A percentile compares a stretch with the other conserved stretches of the same genome.
Evolutionary conservation across 2,329 filamentous ascomycete genomes (phyloP).

Genomic region (Phialophora macrospora): DNA sequence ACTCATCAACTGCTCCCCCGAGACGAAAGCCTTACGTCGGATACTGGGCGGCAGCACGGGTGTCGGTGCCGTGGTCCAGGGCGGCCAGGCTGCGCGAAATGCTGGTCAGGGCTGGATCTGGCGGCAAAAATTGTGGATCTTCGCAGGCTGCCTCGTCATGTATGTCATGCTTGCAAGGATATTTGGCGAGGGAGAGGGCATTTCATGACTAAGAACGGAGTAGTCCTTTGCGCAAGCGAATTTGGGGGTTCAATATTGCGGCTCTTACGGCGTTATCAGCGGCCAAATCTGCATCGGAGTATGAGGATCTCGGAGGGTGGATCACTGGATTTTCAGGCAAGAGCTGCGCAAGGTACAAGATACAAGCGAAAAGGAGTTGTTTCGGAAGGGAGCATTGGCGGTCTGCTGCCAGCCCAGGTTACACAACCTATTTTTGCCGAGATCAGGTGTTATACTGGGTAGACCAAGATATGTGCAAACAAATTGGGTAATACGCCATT

Average conservation of each 20-base stretch:
- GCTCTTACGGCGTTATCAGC: conserved; percentile 3
- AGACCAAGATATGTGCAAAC: neutral
- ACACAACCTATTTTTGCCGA: neutral
- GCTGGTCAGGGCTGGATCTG: conserved; percentile 82
- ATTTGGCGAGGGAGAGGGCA: conserved; percentile 23
- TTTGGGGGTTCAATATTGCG: neutral
- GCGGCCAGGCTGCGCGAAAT: conserved; percentile 73
- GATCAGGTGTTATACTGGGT: neutral
- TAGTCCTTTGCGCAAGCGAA: neutral
- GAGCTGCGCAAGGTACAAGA: conserved; percentile 1
- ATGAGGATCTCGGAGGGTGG: neutral
- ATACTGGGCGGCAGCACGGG: conserved; percentile 63
- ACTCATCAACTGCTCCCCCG: conserved; percentile 61
- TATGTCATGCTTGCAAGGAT: conserved; percentile 63
- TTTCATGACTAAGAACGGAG: conserved; percentile 13
- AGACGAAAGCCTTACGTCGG: conserved; percentile 67
- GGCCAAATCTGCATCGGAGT: conserved; percentile 5
- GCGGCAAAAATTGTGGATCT: conserved; percentile 76
- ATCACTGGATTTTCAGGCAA: neutral
- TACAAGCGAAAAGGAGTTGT: conserved; percentile 1
- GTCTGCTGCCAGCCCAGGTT: neutral
- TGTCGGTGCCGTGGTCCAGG: conserved; percentile 73
- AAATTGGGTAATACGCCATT: neutral
- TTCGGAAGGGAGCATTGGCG: neutral
- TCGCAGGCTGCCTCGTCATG: conserved; percentile 71